These are phyloP conservation scores for Pyrenula aspistea DNA, from an alignment of 495 filamentous ascomycete genomes.

Conservation along the genomic window DNA sequence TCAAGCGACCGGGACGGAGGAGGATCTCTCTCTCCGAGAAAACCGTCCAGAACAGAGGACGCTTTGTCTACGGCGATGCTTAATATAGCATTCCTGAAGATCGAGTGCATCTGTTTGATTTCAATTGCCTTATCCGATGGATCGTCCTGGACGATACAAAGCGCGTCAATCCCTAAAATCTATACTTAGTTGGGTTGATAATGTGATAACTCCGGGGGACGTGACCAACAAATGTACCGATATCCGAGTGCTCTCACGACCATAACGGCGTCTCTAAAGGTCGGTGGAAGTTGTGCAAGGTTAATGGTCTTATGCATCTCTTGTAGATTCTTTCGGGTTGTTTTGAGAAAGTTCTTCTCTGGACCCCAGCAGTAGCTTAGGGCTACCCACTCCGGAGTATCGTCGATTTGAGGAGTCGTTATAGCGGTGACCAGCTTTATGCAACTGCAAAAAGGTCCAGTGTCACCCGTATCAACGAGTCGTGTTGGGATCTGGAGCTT, in stretches of 20 bases:
- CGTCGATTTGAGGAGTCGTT: background rate
- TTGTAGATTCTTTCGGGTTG: background rate
- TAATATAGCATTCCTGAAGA: constrained; percentile 13
- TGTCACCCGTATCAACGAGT: background rate
- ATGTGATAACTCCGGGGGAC: background rate
- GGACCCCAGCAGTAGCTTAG: constrained; percentile 1
- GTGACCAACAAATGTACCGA: background rate
- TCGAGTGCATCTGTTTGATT: constrained; percentile 11
- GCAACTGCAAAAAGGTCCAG: background rate
- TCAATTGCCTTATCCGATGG: constrained; percentile 10
- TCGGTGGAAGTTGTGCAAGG: constrained; percentile 1
- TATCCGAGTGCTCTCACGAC: constrained; percentile 12
- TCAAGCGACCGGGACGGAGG: background rate
- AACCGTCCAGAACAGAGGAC: background rate
- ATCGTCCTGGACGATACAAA: constrained; percentile 25
- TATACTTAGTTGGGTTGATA: background rate
- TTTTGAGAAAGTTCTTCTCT: background rate
- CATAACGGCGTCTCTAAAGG: constrained; percentile 20
- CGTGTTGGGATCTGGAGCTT: background rate
- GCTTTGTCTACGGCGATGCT: constrained; percentile 7
- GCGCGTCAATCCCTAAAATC: constrained; percentile 19
- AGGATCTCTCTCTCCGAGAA: background rate
- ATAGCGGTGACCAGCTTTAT: background rate
- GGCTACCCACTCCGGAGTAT: background rate
- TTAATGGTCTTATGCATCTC: background rate